Evolutionary conservation across 176 grass and related monocot genomes (phyloP).

Genomic region (Triticum monococcum): DNA sequence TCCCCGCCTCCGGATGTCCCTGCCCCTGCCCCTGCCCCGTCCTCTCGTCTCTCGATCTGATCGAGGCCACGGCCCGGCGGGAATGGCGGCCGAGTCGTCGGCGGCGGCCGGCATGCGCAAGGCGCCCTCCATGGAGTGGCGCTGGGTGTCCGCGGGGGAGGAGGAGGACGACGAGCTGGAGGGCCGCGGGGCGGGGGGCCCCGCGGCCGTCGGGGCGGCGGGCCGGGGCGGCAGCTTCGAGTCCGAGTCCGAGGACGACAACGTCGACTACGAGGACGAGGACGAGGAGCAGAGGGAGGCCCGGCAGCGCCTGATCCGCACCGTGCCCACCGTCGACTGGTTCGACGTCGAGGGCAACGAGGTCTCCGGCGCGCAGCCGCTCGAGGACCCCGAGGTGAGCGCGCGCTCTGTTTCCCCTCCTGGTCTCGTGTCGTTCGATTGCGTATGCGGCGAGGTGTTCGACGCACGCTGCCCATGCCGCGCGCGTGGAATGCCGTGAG

Average conservation of each 20-base stretch:
- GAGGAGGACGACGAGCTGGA: slow-evolving; percentile 37
- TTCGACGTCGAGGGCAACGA: slow-evolving; percentile 88
- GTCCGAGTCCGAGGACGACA: slow-evolving; percentile 40
- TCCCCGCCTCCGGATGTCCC: neutral
- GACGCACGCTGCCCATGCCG: neutral
- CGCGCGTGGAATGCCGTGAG: neutral
- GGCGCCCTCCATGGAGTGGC: slow-evolving; percentile 56
- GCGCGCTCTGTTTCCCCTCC: neutral
- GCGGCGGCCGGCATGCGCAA: slow-evolving; percentile 44
- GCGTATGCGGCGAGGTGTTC: neutral
- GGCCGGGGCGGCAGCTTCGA: slow-evolving; percentile 48
- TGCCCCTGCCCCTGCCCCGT: neutral
- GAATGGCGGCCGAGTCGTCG: slow-evolving; percentile 50
- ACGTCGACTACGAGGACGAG: neutral
- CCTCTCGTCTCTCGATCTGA: slow-evolving; percentile 38
- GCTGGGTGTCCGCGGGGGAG: slow-evolving; percentile 73
- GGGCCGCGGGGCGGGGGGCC: neutral
- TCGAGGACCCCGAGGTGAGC: slow-evolving; percentile 47
- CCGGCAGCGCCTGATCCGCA: slow-evolving; percentile 57
- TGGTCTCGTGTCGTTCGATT: neutral
- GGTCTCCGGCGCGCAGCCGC: slow-evolving; percentile 52
- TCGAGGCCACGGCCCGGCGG: slow-evolving; percentile 23
- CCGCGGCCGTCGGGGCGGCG: slow-evolving; percentile 21
- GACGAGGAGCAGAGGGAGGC: slow-evolving; percentile 31
- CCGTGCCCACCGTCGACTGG: slow-evolving; percentile 68